Evolutionary conservation across 306 rosid genomes (phyloP).

Genomic region (Ochetophila trinervis): DNA sequence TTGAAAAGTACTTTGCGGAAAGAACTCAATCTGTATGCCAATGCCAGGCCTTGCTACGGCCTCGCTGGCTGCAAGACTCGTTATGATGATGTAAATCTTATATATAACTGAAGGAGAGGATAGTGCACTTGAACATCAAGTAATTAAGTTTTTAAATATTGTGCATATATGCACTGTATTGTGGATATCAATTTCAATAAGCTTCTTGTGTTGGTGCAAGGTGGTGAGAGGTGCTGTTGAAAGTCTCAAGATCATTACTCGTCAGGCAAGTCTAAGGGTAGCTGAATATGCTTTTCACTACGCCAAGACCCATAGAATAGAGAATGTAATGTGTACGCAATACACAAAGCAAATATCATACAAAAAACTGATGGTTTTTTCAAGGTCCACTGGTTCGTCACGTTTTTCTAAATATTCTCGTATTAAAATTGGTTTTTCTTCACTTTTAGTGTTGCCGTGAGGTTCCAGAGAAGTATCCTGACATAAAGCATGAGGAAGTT

Average conservation of each 20-base stretch:
- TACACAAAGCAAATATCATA: slow-evolving; percentile 98
- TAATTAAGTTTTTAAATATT: slow-evolving; percentile 31
- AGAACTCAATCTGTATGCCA: slow-evolving; percentile 93
- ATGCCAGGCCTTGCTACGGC: slow-evolving; percentile 94
- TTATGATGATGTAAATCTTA: slow-evolving; percentile 79
- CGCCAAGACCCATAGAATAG: slow-evolving; percentile 89
- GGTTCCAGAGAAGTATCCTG: slow-evolving; percentile 97
- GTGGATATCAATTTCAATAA: slow-evolving; percentile 20
- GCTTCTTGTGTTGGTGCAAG: slow-evolving; percentile 40
- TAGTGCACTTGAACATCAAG: slow-evolving; percentile 99
- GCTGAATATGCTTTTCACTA: slow-evolving; percentile 99
- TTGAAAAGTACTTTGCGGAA: slow-evolving; percentile 97
- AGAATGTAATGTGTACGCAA: slow-evolving; percentile 95
- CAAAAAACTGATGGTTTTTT: slow-evolving; percentile 98
- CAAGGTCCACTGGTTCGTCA: slow-evolving; percentile 30
- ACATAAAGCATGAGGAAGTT: slow-evolving; percentile 89
- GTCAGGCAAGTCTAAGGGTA: slow-evolving; percentile 96
- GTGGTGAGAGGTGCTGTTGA: slow-evolving; percentile 99
- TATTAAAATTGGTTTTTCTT: slow-evolving; percentile 18
- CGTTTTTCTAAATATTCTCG: slow-evolving; percentile 11
- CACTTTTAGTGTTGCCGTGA: slow-evolving; percentile 89
- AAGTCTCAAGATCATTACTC: slow-evolving; percentile 97
- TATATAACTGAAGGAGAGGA: slow-evolving; percentile 97
- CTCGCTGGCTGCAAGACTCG: slow-evolving; percentile 93
- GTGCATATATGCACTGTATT: slow-evolving; percentile 2